Evolutionary conservation across 169 alveolate species (phyloP).

Genomic region (Plasmodium fragile): DNA sequence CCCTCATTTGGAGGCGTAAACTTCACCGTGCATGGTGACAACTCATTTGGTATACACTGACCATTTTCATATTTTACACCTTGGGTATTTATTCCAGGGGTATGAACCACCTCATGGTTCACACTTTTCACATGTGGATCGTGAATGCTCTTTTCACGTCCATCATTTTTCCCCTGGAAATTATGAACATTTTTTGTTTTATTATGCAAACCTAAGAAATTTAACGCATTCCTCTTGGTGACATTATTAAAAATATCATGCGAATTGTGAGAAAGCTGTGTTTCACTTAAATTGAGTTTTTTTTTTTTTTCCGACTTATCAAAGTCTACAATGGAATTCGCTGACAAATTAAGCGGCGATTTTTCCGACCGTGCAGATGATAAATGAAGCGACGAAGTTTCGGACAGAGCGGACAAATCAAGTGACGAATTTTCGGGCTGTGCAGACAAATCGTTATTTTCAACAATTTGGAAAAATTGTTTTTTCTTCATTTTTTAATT

Average conservation of each 20-base stretch:
- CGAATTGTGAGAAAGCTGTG: neutral
- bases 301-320: conserved; percentile 15
- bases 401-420: neutral
- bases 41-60: neutral
- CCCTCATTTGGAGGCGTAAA: neutral
- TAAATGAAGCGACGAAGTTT: neutral
- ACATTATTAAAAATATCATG: conserved; percentile 16
- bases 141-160: conserved; percentile 17
- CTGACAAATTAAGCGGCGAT: conserved; percentile 2
- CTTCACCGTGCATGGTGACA: neutral
- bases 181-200: conserved; percentile 22
- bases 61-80: conserved; percentile 1
- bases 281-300: conserved; percentile 14
- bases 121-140: conserved; percentile 17
- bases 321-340: conserved; percentile 26
- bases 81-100: neutral
- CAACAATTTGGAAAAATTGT: conserved; percentile 63
- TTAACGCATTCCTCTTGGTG: conserved; percentile 57
- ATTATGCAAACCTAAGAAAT: conserved; percentile 58
- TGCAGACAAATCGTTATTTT: conserved; percentile 29
- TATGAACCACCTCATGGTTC: neutral
- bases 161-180: neutral
- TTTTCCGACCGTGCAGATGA: neutral
- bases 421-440: conserved; percentile 10
- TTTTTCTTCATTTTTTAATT: conserved; percentile 60